Evolutionary conservation across 1,284 basidiomycete species (phyloP).

Genomic region (Trichosporon inkin): DNA sequence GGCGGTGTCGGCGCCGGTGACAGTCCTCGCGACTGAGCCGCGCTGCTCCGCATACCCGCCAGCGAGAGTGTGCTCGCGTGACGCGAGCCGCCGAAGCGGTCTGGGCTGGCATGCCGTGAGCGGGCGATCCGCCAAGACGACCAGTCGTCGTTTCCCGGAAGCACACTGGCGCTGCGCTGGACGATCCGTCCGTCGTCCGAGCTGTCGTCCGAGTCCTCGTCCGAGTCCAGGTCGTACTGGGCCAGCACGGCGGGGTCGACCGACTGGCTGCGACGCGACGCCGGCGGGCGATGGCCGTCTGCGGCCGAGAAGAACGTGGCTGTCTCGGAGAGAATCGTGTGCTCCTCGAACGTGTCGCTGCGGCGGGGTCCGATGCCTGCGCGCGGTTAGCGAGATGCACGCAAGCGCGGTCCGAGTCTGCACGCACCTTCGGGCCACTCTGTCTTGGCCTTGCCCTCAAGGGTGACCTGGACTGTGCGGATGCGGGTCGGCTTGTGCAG

Average conservation of each 20-base stretch:
- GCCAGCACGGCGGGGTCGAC: conserved; percentile 65
- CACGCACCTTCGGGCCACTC: conserved; percentile 81
- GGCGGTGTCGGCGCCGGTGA: conserved; percentile 47
- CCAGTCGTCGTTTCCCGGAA: conserved; percentile 34
- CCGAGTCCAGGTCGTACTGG: conserved; percentile 43
- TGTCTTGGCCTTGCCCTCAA: conserved; percentile 64
- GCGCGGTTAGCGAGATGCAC: conserved; percentile 9
- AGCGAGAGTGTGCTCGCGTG: conserved; percentile 3
- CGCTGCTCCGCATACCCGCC: conserved; percentile 3
- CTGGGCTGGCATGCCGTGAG: conserved; percentile 21
- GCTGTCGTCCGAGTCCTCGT: conserved; percentile 38
- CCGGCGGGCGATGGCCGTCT: conserved; percentile 12
- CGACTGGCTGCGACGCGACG: conserved; percentile 62
- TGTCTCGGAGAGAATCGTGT: conserved; percentile 67
- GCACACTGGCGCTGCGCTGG: conserved; percentile 34
- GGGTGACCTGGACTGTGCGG: conserved; percentile 73
- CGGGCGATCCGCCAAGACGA: conserved; percentile 25
- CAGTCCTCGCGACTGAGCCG: conserved; percentile 37
- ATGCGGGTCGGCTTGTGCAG: conserved; percentile 80
- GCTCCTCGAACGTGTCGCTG: conserved; percentile 75
- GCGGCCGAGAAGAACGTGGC: conserved; percentile 68
- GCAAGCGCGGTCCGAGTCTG: background rate
- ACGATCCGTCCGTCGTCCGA: conserved; percentile 15
- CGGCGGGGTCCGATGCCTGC: conserved; percentile 72
- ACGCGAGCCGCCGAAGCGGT: background rate